These are phyloP conservation scores for Rubus parviflorus DNA, from an alignment of 306 rosid species.

Conservation along the genomic window DNA sequence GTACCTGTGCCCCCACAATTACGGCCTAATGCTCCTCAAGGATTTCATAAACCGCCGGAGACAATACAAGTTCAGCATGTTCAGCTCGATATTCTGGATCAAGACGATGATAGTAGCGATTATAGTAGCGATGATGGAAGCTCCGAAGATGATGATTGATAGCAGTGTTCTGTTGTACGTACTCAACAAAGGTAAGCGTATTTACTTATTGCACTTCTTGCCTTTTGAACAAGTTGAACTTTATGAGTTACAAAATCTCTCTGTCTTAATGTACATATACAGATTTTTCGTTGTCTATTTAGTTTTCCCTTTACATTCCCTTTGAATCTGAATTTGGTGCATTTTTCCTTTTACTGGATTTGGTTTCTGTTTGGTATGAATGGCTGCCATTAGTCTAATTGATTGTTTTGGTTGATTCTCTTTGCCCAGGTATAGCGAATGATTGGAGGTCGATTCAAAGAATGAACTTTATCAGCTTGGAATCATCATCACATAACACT, in stretches of 20 bases:
- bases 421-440: neutral
- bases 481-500: neutral
- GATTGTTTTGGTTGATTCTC: neutral
- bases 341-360: neutral
- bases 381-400: neutral
- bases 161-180: neutral
- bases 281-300: neutral
- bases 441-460: neutral
- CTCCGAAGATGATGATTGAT: slow-evolving; percentile 74
- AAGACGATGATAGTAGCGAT: slow-evolving; percentile 81
- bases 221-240: neutral
- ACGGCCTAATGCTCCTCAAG: slow-evolving; percentile 46
- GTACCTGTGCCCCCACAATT: slow-evolving; percentile 51
- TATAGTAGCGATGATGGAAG: slow-evolving; percentile 84
- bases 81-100: slow-evolving; percentile 83
- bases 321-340: neutral
- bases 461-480: neutral
- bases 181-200: neutral
- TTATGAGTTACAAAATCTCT: neutral
- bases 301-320: neutral
- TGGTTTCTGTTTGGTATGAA: neutral
- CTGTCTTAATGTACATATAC: neutral
- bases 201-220: neutral
- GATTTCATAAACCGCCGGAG: slow-evolving; percentile 55
- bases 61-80: slow-evolving; percentile 88